phyloP scores from a whole-genome alignment of 805 yeast species.

The Monosporozyma unispora region DNA sequence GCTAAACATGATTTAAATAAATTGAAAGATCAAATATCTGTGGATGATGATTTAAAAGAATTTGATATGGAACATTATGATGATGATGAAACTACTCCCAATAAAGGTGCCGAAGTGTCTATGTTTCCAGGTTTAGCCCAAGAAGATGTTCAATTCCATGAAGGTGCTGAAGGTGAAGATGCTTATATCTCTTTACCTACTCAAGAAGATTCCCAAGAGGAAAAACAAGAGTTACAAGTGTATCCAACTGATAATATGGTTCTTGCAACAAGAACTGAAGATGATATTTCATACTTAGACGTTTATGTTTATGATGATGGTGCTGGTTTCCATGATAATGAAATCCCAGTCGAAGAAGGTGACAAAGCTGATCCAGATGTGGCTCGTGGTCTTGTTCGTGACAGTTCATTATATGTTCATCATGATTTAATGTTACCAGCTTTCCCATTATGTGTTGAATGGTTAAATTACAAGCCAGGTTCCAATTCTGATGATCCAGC shows the following conservation, averaged over 20 bases:
- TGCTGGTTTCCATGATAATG: slow-evolving; percentile 68
- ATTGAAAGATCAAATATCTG: slow-evolving; percentile 46
- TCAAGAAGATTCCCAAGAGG: slow-evolving; percentile 57
- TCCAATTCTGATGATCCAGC: slow-evolving; percentile 48
- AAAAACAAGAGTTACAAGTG: slow-evolving; percentile 73
- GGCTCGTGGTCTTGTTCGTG: slow-evolving; percentile 64
- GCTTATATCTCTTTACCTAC: slow-evolving; percentile 39
- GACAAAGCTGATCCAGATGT: slow-evolving; percentile 66
- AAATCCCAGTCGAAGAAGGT: slow-evolving; percentile 53
- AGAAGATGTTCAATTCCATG: slow-evolving; percentile 48
- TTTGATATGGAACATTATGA: slow-evolving; percentile 83
- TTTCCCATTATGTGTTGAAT: slow-evolving; percentile 92
- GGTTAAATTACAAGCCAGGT: slow-evolving; percentile 74
- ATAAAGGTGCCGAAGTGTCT: slow-evolving; percentile 48
- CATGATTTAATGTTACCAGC: slow-evolving; percentile 96
- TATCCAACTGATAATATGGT: slow-evolving; percentile 85
- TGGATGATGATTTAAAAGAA: slow-evolving; percentile 81
- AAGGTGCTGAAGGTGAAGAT: slow-evolving; percentile 35
- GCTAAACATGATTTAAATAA: slow-evolving; percentile 22
- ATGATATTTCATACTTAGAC: slow-evolving; percentile 84
- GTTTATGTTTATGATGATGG: slow-evolving; percentile 93
- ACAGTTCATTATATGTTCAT: slow-evolving; percentile 76
- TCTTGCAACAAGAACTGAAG: slow-evolving; percentile 90
- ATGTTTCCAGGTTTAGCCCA: slow-evolving; percentile 67
- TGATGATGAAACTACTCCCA: slow-evolving; percentile 33